These are phyloP conservation scores for Irineochytrium annulatum DNA, from an alignment of 192 early-diverging fungal genomes.

Conservation along the genomic window DNA sequence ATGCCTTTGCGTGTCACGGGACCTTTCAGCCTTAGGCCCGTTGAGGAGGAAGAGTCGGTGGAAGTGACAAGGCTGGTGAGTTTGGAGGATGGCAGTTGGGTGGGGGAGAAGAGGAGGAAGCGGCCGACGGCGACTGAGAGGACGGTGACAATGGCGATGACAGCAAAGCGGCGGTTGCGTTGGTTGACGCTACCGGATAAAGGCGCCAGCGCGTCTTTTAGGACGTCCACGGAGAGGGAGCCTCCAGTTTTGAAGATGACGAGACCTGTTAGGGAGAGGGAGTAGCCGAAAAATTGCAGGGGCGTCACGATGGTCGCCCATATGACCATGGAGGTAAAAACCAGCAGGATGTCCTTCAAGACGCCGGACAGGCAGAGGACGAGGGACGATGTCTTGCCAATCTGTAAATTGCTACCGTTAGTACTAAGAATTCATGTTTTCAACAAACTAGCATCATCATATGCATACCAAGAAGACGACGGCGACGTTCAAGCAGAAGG, in stretches of 20 bases:
- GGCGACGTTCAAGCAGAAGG: slow-evolving; percentile 33
- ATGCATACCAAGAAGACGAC: slow-evolving; percentile 30
- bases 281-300: slow-evolving; percentile 35
- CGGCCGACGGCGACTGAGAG: neutral
- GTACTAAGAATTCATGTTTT: too few species aligned
- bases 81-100: neutral
- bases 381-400: slow-evolving; percentile 36
- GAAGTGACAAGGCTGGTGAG: neutral
- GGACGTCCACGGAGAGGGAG: neutral
- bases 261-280: slow-evolving; percentile 23
- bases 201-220: slow-evolving; percentile 5
- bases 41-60: neutral
- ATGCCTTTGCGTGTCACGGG: too few species aligned
- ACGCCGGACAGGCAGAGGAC: slow-evolving; percentile 35
- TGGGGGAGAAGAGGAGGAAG: neutral
- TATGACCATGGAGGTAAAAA: slow-evolving; percentile 24
- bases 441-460: neutral
- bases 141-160: too few species aligned
- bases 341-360: slow-evolving; percentile 36
- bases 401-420: slow-evolving; percentile 8
- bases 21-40: too few species aligned
- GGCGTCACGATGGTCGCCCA: slow-evolving; percentile 18
- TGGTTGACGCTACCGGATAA: slow-evolving; percentile 2
- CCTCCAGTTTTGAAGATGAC: slow-evolving; percentile 27
- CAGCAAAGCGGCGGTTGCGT: too few species aligned